These are phyloP conservation scores for Nannizzia gypsea DNA, from an alignment of 2,329 filamentous ascomycete genomes.

Conservation along the genomic window DNA sequence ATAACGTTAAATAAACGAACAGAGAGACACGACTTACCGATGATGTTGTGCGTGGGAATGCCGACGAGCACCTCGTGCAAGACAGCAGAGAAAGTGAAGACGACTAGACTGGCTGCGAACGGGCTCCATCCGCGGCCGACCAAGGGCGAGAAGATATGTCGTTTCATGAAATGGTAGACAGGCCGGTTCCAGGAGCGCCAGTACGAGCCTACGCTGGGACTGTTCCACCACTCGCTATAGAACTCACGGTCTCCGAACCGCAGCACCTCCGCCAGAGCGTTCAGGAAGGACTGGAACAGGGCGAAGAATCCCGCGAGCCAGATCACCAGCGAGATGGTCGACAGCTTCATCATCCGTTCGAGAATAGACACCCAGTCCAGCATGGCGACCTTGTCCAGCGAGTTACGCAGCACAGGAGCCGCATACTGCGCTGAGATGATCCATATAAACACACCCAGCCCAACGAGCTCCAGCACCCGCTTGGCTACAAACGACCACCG, in stretches of 20 bases:
- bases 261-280: conserved; percentile 81
- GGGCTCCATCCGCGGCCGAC: conserved; percentile 71
- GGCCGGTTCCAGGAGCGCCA: conserved; percentile 98
- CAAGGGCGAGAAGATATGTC: conserved; percentile 83
- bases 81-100: conserved; percentile 79
- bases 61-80: conserved; percentile 89
- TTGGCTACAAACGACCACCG: conserved; percentile 83
- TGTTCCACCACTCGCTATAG: conserved; percentile 98
- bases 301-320: conserved; percentile 98
- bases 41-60: conserved; percentile 85
- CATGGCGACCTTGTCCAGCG: conserved; percentile 70
- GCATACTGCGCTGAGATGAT: conserved; percentile 90
- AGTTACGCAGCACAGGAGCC: conserved; percentile 77
- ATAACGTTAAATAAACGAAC: neutral
- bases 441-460: conserved; percentile 84
- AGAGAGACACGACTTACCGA: conserved; percentile 45
- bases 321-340: conserved; percentile 86
- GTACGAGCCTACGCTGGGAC: conserved; percentile 69
- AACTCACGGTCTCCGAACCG: conserved; percentile 87
- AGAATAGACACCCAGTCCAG: conserved; percentile 71
- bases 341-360: conserved; percentile 86
- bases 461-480: conserved; percentile 63
- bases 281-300: conserved; percentile 83
- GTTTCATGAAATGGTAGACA: conserved; percentile 90
- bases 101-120: conserved; percentile 58